A percentile compares a stretch with the other conserved stretches of the same genome.
Evolutionary conservation across 2,329 filamentous ascomycete species (phyloP).

Genomic region (Ophiostoma novo-ulmi): DNA sequence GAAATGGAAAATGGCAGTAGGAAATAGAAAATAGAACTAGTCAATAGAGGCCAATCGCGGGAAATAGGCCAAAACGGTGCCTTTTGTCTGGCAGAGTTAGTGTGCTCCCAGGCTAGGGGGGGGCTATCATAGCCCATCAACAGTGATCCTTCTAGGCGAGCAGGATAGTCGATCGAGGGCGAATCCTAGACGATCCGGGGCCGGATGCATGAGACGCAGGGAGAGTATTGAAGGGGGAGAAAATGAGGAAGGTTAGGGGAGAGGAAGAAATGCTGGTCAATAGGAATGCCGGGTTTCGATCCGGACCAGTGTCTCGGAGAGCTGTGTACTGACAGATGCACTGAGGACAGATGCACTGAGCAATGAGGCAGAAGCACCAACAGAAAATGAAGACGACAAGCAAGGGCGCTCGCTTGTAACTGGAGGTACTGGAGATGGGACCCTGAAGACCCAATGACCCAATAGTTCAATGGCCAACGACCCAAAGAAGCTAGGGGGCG

Average conservation of each 20-base stretch:
- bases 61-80: conserved; percentile 6
- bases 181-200: conserved; percentile 4
- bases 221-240: not conserved
- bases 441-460: not conserved
- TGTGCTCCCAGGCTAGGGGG: not conserved
- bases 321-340: not conserved
- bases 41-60: not conserved
- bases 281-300: not conserved
- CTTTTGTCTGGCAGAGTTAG: not conserved
- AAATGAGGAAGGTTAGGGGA: not conserved
- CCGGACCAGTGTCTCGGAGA: not conserved
- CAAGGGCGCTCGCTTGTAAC: not conserved
- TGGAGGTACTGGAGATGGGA: conserved; percentile 1
- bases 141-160: conserved; percentile 2
- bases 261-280: not conserved
- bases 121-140: not conserved
- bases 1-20: not conserved
- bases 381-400: not conserved
- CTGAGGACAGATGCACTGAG: too few species aligned
- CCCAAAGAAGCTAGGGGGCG: conserved; percentile 13
- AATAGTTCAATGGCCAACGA: not conserved
- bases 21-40: not conserved
- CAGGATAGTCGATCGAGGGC: not conserved
- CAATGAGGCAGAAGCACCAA: not conserved
- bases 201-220: not conserved